phyloP scores from a whole-genome alignment of 768 basidiomycete species.

The Gelatoporia subvermispora region DNA sequence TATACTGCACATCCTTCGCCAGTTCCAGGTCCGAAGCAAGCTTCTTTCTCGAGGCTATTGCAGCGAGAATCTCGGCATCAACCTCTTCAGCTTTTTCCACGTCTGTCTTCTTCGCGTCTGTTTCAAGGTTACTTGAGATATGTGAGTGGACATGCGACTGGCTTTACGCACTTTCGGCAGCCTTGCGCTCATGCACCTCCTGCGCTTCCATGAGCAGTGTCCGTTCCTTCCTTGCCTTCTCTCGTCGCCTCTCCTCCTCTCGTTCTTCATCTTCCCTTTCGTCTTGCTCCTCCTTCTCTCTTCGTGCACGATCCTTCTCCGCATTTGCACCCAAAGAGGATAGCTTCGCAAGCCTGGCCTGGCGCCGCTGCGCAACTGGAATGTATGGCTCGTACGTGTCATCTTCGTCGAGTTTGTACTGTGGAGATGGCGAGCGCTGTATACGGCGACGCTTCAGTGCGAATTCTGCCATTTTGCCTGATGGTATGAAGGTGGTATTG shows the following conservation, averaged over 20 bases:
- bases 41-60: constrained; percentile 86
- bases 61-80: constrained; percentile 87
- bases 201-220: constrained; percentile 91
- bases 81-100: constrained; percentile 82
- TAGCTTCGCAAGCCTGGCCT: constrained; percentile 75
- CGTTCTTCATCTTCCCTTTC: constrained; percentile 67
- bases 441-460: constrained; percentile 45
- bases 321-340: constrained; percentile 54
- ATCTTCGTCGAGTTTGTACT: constrained; percentile 56
- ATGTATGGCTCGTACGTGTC: constrained; percentile 80
- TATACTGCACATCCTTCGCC: constrained; percentile 89
- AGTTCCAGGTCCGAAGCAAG: constrained; percentile 91
- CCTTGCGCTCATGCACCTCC: constrained; percentile 85
- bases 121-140: constrained; percentile 13
- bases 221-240: constrained; percentile 76
- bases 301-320: constrained; percentile 44
- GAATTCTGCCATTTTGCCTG: constrained; percentile 18
- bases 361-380: constrained; percentile 79
- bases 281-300: constrained; percentile 51
- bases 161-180: constrained; percentile 60
- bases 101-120: constrained; percentile 87
- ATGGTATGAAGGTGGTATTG: too few relatives aligned
- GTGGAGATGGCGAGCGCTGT: constrained; percentile 55
- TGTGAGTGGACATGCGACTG: not conserved
- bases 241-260: constrained; percentile 72